Evolutionary conservation across 2,329 filamentous ascomycete species (phyloP).

Genomic region (Hypoxylon sp.): DNA sequence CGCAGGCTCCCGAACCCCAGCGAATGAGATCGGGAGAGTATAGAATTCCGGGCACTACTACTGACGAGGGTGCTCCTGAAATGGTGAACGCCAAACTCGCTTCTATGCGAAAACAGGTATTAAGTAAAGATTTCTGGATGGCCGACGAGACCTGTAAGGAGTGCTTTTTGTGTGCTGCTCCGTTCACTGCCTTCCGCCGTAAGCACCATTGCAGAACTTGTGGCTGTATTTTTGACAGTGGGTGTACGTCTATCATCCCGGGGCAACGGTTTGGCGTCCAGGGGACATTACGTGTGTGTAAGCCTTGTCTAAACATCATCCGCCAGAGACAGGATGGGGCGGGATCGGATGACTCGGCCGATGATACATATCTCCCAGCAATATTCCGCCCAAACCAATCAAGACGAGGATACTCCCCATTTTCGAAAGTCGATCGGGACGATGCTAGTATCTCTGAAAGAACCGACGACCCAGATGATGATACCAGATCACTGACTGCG

Average conservation of each 20-base stretch:
- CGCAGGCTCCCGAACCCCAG: conserved; percentile 59
- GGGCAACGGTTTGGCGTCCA: conserved; percentile 89
- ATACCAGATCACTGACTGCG: conserved; percentile 67
- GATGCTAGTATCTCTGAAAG: conserved; percentile 57
- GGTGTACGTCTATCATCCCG: conserved; percentile 92
- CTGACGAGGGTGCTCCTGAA: conserved; percentile 68
- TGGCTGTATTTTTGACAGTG: conserved; percentile 98
- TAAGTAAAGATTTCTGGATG: conserved; percentile 99
- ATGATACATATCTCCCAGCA: conserved; percentile 74
- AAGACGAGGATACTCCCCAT: conserved; percentile 55
- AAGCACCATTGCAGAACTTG: conserved; percentile 97
- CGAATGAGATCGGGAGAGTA: conserved; percentile 60
- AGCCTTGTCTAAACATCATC: conserved; percentile 90
- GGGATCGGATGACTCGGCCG: conserved; percentile 85
- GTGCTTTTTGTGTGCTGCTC: conserved; percentile 90
- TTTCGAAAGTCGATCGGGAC: conserved; percentile 55
- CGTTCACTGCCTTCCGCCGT: conserved; percentile 91
- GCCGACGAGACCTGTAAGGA: conserved; percentile 98
- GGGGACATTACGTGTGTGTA: conserved; percentile 88
- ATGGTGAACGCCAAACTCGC: conserved; percentile 71
- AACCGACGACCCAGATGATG: conserved; percentile 59
- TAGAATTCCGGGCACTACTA: conserved; percentile 68
- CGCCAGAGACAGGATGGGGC: conserved; percentile 90
- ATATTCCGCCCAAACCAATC: conserved; percentile 69
- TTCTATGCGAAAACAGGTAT: conserved; percentile 84